Base-by-base conservation (phyloP, 495 filamentous ascomycete genomes). In the Penicillium fimorum region DNA sequence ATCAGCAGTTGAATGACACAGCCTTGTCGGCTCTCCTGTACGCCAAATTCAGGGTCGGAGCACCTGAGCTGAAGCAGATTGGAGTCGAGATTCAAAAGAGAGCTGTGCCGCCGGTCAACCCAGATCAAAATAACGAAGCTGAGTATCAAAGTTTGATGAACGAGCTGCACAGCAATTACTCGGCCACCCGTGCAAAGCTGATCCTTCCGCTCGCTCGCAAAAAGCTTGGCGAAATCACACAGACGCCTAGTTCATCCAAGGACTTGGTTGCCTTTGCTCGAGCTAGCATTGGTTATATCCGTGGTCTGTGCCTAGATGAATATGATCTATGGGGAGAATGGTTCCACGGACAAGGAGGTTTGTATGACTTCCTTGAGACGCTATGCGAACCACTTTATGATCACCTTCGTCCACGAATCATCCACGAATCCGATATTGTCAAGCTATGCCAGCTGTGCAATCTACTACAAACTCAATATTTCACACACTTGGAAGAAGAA, bases 381-480 rank as follows among this genome's bases (percentile, higher is more conserved):
- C 78, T 90, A 30, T 88, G 86, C 61, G 87, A 90, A 69, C 86
- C 87, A 9, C 71, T 90, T n/a, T 88, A 88, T 60, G 87, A 91
- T 55, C 77, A 88, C 59, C 74, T 91, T 22, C 78, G 84, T 32
- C 87, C 87, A 8, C 75, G 81, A 30, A 88, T 84, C 22, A 87
- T 89, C 42, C 86, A 87, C 58, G 87, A 90, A 65, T 85, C 79
- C 18, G 82, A 82, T 74, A 76, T 88, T 59, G 62, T 91, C 75
- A 83, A 88, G 74, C 81, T 93, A 4, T 96, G 91, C 71, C 88
- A 90, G 61, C 74, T 96, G 1, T 87, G 91, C 53, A 87, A 86
- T 9, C 79, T 92, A 67, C 74, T 96, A 11, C 90, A 92, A 60
- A 89, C 89, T n/a, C 84, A 87, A 41, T 96, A 96, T 59, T 79